These are phyloP conservation scores for Hymenoscyphus linearis DNA, from an alignment of 2,329 filamentous ascomycete genomes.

Conservation along the genomic window DNA sequence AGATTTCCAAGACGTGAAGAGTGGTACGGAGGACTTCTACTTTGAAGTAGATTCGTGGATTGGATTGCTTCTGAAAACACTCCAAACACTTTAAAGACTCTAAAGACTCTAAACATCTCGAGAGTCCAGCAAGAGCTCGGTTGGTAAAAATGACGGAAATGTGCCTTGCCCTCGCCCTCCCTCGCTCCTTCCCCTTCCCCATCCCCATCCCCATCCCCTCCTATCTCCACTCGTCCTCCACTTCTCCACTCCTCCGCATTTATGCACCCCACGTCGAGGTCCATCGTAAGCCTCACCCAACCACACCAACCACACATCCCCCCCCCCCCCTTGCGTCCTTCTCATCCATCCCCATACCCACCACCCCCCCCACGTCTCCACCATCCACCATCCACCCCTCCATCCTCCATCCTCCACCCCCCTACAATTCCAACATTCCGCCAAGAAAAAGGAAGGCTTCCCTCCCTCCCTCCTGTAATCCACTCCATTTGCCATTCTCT, in stretches of 20 bases:
- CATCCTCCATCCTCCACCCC: neutral
- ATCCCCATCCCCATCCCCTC: too few relatives aligned
- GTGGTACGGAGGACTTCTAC: neutral
- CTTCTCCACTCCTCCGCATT: conserved; percentile 4
- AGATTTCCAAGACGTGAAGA: neutral
- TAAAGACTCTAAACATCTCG: too few relatives aligned
- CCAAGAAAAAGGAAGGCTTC: neutral
- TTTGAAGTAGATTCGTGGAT: neutral
- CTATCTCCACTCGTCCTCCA: neutral
- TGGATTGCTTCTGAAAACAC: neutral
- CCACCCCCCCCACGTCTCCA: neutral
- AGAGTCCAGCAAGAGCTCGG: neutral
- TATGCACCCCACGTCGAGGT: neutral
- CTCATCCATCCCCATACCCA: too few relatives aligned
- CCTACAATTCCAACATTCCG: neutral
- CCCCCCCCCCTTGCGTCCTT: neutral
- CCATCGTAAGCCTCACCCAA: conserved; percentile 8
- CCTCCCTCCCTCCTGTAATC: neutral
- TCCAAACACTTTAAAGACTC: too few relatives aligned
- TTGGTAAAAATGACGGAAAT: neutral
- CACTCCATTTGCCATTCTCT: neutral
- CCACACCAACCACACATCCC: too few relatives aligned
- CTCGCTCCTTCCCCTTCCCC: too few relatives aligned
- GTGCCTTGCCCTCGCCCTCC: too few relatives aligned
- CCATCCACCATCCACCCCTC: neutral